Evolutionary conservation across 805 yeast species (phyloP), one percentile per base, ranked within the genome.

Genomic region (Starmerella bombicola): DNA sequence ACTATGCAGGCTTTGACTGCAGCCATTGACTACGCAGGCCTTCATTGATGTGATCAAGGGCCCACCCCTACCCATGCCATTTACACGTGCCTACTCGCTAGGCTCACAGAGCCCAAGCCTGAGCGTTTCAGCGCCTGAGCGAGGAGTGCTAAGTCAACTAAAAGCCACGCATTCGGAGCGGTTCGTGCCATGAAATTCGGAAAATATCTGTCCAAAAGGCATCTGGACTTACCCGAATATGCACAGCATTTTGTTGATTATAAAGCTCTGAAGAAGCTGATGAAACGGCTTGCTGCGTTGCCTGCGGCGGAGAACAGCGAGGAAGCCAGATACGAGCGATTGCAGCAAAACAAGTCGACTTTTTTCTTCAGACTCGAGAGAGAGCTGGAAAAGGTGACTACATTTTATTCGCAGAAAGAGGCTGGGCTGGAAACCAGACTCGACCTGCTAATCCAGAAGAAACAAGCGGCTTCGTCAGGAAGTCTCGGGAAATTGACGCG

Each of bases 171-270:
- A n/a, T n/a, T n/a, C n/a, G n/a, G n/a, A n/a, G n/a, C n/a, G n/a
- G n/a, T n/a, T n/a, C n/a, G n/a, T 15, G 6, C 5, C 10, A 66
- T 66, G 98, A 91, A 91, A 68, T 91, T 85, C 61, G 98, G 98
- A 38, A 91, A 91, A 62, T 82, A 84, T 57, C 68, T 91, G 58
- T 97, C 94, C 49, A 80, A 93, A 32, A 75, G 96, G 58, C 95
- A 85, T 63, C 68, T 91, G 51, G 96, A 88, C 60, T 67, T 88
- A 44, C 97, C 97, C 9, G 98, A 91, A 61, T 91, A 91, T 60
- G 76, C 93, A 37, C 85, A 88, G 29, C 80, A 83, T 58, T 91
- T 88, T 65, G 88, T 91, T 57, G 85, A 91, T 64, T 91, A 91
- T 63, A 91, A 91, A 65, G 91, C 88, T 3, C 66, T 88, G 43